Evolutionary conservation across 2,329 filamentous ascomycete genomes (phyloP).

Genomic region (Pseudogymnoascus sp.): DNA sequence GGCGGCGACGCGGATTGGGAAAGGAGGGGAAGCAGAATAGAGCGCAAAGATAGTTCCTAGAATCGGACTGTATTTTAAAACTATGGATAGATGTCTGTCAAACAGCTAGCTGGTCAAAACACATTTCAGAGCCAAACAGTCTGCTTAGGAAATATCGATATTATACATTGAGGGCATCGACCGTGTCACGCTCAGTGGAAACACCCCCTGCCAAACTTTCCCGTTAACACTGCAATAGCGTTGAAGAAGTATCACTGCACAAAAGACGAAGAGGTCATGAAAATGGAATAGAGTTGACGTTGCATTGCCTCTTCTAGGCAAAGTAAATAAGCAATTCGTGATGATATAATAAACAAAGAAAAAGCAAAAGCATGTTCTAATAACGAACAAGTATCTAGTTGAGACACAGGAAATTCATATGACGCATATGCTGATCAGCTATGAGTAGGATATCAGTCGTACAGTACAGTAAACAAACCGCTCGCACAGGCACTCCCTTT

Average conservation of each 20-base stretch:
- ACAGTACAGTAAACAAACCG: constrained; percentile 5
- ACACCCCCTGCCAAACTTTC: background rate
- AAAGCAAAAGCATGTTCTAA: background rate
- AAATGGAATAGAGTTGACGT: background rate
- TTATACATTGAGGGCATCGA: background rate
- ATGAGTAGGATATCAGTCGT: constrained; percentile 8
- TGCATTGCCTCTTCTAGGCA: constrained; percentile 5
- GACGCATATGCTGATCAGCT: constrained; percentile 3
- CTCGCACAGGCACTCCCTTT: background rate
- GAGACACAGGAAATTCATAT: constrained; percentile 1
- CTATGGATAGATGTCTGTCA: background rate
- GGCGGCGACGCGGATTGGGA: background rate
- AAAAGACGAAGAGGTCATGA: background rate
- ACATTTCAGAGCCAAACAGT: background rate
- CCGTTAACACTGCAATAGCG: background rate
- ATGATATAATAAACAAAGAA: constrained; percentile 5
- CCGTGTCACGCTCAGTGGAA: background rate
- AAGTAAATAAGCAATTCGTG: background rate
- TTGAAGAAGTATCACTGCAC: background rate
- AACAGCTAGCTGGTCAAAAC: constrained; percentile 1
- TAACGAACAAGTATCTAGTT: background rate
- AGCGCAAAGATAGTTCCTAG: background rate
- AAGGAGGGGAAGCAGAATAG: background rate
- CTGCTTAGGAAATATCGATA: background rate
- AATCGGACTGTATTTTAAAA: constrained; percentile 6